Percentiles rank a stretch among this genome's conserved stretches.
These are phyloP conservation scores for Aspergillus texensis DNA, from an alignment of 2,329 filamentous ascomycete species.

Conservation along the genomic window DNA sequence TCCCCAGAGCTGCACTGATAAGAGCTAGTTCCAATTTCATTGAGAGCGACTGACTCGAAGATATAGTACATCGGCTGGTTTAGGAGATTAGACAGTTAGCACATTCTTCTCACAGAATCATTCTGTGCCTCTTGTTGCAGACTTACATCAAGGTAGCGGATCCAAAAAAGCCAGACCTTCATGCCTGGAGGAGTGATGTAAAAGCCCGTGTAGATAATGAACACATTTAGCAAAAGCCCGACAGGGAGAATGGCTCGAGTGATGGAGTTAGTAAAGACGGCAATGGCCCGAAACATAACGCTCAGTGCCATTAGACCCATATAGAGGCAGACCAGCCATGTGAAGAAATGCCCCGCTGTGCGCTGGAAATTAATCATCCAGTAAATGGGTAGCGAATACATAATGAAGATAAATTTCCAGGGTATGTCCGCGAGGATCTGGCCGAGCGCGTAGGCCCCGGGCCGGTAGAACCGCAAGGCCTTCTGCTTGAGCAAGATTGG, in stretches of 20 bases:
- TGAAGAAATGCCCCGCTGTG: constrained; percentile 72
- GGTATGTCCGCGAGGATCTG: constrained; percentile 76
- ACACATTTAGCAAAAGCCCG: constrained; percentile 73
- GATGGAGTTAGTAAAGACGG: constrained; percentile 73
- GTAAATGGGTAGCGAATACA: constrained; percentile 73
- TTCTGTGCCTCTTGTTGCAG: not conserved
- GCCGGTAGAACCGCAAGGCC: constrained; percentile 57
- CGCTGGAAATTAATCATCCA: constrained; percentile 70
- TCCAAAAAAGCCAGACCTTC: constrained; percentile 75
- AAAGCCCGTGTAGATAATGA: constrained; percentile 74
- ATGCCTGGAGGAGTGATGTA: constrained; percentile 74
- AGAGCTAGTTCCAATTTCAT: constrained; percentile 1
- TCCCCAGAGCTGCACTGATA: constrained; percentile 6
- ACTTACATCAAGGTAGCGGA: constrained; percentile 72
- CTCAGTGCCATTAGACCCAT: constrained; percentile 62
- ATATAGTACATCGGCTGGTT: constrained; percentile 9
- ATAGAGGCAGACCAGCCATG: constrained; percentile 62
- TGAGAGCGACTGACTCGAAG: constrained; percentile 9
- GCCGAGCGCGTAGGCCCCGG: constrained; percentile 72
- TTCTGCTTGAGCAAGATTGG: constrained; percentile 20
- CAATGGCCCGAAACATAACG: constrained; percentile 72
- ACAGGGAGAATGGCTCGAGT: constrained; percentile 81
- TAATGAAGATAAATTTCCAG: constrained; percentile 69
- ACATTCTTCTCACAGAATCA: not conserved
- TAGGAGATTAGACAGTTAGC: constrained; percentile 53